phyloP scores from a whole-genome alignment of 257 asterid species.

The Paraleonurus japonicus region DNA sequence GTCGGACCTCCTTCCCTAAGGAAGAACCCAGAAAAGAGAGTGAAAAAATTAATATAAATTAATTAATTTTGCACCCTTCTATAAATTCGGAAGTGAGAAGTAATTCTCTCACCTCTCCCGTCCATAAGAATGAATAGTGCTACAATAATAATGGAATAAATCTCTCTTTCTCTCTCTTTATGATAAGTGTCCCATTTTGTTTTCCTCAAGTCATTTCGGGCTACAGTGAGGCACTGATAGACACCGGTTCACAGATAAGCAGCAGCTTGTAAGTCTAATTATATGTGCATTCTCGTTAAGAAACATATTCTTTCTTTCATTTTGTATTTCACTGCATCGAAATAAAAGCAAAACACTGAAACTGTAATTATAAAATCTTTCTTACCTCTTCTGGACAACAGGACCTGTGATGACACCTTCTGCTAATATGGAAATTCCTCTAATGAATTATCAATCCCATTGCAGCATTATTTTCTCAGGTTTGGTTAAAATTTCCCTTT shows the following conservation, averaged over 20 bases:
- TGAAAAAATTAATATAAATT: no score
- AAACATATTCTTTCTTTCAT: background rate
- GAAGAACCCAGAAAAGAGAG: no score
- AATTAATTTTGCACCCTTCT: no score
- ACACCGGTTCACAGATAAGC: conserved; percentile 19
- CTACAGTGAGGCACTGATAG: conserved; percentile 20
- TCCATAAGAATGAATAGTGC: no score
- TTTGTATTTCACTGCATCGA: background rate
- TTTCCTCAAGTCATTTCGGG: conserved; percentile 2
- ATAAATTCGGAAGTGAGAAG: no score
- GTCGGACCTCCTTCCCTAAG: no score
- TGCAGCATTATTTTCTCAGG: conserved; percentile 6
- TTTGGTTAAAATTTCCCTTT: background rate
- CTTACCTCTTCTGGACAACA: conserved; percentile 4
- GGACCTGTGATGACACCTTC: conserved; percentile 25
- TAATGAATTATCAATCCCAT: background rate
- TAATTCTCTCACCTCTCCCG: no score
- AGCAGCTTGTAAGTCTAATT: conserved; percentile 22
- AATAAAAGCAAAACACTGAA: background rate
- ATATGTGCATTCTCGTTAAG: background rate
- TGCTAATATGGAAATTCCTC: conserved; percentile 28
- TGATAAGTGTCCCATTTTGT: background rate
- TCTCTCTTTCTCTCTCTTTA: background rate
- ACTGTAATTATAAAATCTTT: background rate
- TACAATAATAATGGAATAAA: conserved; percentile 18